Conservation (phyloP, 306 rosid species). For the Dalbergia cultrata region DNA sequence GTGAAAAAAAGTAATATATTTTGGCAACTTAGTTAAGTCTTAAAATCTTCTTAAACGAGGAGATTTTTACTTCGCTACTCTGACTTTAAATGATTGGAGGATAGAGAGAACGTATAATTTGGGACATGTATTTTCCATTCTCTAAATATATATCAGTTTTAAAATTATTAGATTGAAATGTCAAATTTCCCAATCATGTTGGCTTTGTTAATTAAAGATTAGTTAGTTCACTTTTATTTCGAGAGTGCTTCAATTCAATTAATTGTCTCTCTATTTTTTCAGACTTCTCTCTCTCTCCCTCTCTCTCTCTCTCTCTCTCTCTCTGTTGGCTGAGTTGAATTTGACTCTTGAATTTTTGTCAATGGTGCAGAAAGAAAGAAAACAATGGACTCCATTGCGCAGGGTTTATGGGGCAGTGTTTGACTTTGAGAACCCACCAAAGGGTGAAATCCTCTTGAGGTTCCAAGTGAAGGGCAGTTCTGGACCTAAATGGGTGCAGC, state of each 20-base stretch:
- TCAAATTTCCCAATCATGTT: not conserved
- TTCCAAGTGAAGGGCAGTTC: conserved; percentile 53
- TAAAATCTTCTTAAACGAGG: too few species aligned
- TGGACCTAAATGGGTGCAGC: conserved; percentile 49
- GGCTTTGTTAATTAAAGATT: not conserved
- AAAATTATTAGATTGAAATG: not conserved
- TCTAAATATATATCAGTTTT: not conserved
- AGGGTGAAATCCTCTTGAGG: conserved; percentile 50
- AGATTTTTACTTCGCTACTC: too few species aligned
- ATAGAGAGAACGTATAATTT: too few species aligned
- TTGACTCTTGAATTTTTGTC: not conserved
- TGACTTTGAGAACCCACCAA: conserved; percentile 62
- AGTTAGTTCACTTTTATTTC: not conserved
- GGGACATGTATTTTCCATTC: too few species aligned
- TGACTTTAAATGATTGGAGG: too few species aligned
- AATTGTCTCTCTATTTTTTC: not conserved
- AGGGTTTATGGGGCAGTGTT: conserved; percentile 65
- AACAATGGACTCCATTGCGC: conserved; percentile 63
- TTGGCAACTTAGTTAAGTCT: too few species aligned
- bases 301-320: too few species aligned
- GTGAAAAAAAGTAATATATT: too few species aligned
- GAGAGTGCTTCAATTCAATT: not conserved
- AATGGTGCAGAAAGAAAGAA: conserved; percentile 41
- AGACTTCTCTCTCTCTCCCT: too few species aligned
- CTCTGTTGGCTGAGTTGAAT: not conserved